Evolutionary conservation across 805 yeast species (phyloP).

Genomic region (Candida maris): DNA sequence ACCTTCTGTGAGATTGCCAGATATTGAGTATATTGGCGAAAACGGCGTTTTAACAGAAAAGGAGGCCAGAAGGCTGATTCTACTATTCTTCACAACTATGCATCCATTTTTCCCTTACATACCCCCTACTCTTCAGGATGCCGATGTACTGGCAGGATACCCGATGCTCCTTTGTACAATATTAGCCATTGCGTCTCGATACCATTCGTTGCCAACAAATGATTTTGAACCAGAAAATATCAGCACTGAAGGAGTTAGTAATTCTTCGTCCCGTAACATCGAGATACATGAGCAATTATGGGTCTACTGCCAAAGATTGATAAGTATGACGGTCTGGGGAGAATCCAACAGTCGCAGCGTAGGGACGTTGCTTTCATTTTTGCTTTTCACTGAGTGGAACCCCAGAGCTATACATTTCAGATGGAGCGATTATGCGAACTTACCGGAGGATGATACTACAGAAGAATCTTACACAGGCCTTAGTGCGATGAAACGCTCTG

Average conservation of each 20-base stretch:
- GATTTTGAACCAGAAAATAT: conserved; percentile 18
- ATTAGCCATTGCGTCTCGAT: conserved; percentile 74
- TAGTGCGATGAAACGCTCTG: conserved; percentile 81
- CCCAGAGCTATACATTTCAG: conserved; percentile 91
- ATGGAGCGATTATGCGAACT: conserved; percentile 79
- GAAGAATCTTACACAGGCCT: conserved; percentile 63
- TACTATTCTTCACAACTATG: conserved; percentile 67
- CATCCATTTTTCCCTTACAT: conserved; percentile 90
- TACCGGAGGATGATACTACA: conserved; percentile 40
- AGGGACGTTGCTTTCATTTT: conserved; percentile 81
- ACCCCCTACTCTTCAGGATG: conserved; percentile 67
- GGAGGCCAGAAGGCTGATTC: conserved; percentile 57
- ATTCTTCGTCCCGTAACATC: conserved; percentile 34
- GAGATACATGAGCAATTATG: conserved; percentile 77
- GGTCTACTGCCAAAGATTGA: conserved; percentile 76
- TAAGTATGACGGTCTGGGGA: conserved; percentile 90
- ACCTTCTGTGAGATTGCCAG: conserved; percentile 46
- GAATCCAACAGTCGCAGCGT: conserved; percentile 84
- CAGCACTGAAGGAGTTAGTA: conserved; percentile 22
- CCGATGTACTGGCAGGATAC: conserved; percentile 65
- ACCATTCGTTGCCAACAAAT: conserved; percentile 54
- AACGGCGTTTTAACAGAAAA: conserved; percentile 50
- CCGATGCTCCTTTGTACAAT: conserved; percentile 81
- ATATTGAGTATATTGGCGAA: conserved; percentile 62
- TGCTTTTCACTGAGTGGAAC: conserved; percentile 91